Conservation (phyloP, 352 stramenopile genomes). For the Phytophthora fragariaefolia region DNA sequence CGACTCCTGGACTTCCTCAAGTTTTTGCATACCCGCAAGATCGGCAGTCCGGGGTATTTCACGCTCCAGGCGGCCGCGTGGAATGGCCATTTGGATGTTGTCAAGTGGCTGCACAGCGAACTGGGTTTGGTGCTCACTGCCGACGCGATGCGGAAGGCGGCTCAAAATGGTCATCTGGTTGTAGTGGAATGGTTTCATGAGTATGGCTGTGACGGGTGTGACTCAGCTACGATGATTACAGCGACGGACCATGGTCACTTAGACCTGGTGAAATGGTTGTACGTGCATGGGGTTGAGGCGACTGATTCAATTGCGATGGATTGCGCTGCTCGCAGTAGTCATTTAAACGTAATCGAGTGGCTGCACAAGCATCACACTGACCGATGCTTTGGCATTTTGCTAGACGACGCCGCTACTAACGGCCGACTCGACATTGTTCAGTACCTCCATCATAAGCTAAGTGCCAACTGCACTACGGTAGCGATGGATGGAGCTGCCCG, state of each 20-base stretch:
- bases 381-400: not conserved
- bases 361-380: constrained; percentile 3
- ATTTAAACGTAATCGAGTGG: constrained; percentile 31
- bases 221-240: constrained; percentile 17
- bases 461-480: constrained; percentile 3
- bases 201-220: constrained; percentile 23
- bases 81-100: constrained; percentile 28
- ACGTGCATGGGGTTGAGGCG: constrained; percentile 13
- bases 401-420: constrained; percentile 15
- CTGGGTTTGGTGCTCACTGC: constrained; percentile 3
- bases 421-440: constrained; percentile 15
- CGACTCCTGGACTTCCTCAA: no score
- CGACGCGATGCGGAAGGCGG: constrained; percentile 27
- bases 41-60: constrained; percentile 21
- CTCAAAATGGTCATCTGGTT: constrained; percentile 28
- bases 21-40: constrained; percentile 20
- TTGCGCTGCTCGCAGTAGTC: constrained; percentile 24
- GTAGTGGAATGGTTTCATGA: constrained; percentile 33
- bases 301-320: constrained; percentile 16
- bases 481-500: constrained; percentile 22
- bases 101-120: constrained; percentile 31
- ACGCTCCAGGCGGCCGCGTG: constrained; percentile 23
- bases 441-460: constrained; percentile 10
- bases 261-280: constrained; percentile 28
- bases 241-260: constrained; percentile 25